Evolutionary conservation across 176 grass and related monocot genomes (phyloP).

Genomic region (Alloteropsis semialata): DNA sequence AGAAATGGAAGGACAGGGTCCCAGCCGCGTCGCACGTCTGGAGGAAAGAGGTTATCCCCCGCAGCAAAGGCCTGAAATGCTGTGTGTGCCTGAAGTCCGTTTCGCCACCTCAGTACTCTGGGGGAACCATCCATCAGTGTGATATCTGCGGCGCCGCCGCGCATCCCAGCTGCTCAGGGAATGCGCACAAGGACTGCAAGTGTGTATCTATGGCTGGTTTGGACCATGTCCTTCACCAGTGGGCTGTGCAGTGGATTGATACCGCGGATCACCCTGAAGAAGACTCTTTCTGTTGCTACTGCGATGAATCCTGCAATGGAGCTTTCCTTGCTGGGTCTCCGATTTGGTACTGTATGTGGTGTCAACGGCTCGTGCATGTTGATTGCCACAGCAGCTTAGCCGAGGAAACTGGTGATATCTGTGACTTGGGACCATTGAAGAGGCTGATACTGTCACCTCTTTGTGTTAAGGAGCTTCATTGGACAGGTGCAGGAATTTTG

Average conservation of each 20-base stretch:
- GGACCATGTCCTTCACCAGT: constrained; percentile 76
- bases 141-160: constrained; percentile 74
- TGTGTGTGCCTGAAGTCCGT: constrained; percentile 75
- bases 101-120: constrained; percentile 39
- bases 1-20: constrained; percentile 65
- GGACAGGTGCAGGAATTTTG: constrained; percentile 58
- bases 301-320: constrained; percentile 76
- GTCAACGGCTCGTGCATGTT: constrained; percentile 74
- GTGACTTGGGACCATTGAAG: constrained; percentile 76
- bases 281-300: constrained; percentile 74
- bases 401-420: constrained; percentile 75
- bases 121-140: constrained; percentile 48
- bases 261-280: constrained; percentile 59
- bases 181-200: constrained; percentile 85
- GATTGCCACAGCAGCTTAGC: constrained; percentile 78
- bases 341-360: constrained; percentile 95
- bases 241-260: constrained; percentile 81
- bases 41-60: constrained; percentile 50
- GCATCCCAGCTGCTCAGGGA: constrained; percentile 67
- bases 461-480: constrained; percentile 66
- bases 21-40: constrained; percentile 66
- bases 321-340: constrained; percentile 61
- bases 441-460: constrained; percentile 77
- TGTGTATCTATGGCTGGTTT: constrained; percentile 72
- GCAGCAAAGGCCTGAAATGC: constrained; percentile 71